Base-by-base conservation (phyloP, 1,284 basidiomycete species). In the Ceratorhiza oryzae-sativae region DNA sequence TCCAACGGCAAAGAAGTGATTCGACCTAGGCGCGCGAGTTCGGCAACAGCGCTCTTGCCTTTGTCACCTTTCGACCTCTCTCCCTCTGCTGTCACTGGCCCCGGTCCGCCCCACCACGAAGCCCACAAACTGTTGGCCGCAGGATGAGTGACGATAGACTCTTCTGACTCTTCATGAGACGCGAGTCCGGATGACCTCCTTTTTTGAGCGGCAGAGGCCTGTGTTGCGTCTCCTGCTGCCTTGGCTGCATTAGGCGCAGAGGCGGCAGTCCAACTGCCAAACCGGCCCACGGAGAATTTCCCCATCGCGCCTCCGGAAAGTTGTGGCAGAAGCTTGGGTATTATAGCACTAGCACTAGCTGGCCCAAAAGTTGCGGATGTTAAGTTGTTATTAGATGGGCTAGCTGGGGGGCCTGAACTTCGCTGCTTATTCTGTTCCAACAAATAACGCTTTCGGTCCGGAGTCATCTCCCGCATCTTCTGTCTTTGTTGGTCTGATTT, bases 271-370 rank as follows among this genome's bases (percentile, higher is more conserved):
- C 84, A 81, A 10, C 88, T 85, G 85, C 92, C 67, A 25, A 71
- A 90, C 20, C 86, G 86, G 5, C 86, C 81, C 0, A 92, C 84
- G 1, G 93, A 94, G 74, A 94, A 87, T 23, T 92, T 86, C 73
- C 88, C 90, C 78, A 91, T 88, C 71, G 93, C 80, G 15, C 87
- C 83, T 6, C 90, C 90, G 23, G 89, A 90, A 8, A 90, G 79
- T 75, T 90, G 91, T 41, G 87, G 90, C 59, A 87, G 85, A 9
- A 88, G 84, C 58, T 83, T 86, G 59, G 86, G 88, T 9, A 90
- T 79, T 10, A 89, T 76, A 3, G 83, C 81, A 6, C 83, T 81
- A 3, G 85, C 85, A 71, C 84, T 87, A 6, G 88, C 83, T 6
- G 88, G 86, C 1, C 90, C 87, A 78, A 88, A 87, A 1, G 88